These are phyloP conservation scores for Crucibulum laeve DNA, from an alignment of 768 basidiomycete species.

Conservation along the genomic window DNA sequence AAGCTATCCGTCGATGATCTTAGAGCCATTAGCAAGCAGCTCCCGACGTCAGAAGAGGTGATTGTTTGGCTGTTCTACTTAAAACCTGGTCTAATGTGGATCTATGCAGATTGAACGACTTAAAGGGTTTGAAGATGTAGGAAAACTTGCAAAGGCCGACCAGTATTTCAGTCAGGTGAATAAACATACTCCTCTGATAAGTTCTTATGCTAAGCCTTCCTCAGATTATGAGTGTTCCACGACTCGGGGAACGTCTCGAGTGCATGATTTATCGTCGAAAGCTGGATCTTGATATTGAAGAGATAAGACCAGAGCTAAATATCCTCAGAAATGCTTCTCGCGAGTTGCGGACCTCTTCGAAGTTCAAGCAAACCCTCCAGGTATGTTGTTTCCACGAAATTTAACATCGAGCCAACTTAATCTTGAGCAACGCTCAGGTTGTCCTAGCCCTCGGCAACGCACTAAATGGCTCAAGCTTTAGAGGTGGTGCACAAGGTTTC, in stretches of 20 bases:
- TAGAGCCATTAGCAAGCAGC: conserved; percentile 65
- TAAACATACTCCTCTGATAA: neutral
- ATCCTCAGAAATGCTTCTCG: conserved; percentile 65
- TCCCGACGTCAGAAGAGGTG: conserved; percentile 84
- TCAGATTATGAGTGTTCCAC: conserved; percentile 76
- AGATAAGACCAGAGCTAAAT: conserved; percentile 78
- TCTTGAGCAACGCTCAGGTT: conserved; percentile 34
- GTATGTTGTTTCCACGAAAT: conserved; percentile 27
- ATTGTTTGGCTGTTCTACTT: conserved; percentile 4
- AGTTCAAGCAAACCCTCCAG: conserved; percentile 69
- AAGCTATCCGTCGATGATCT: conserved; percentile 71
- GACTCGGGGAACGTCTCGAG: conserved; percentile 67
- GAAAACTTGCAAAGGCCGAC: conserved; percentile 78
- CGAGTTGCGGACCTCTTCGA: conserved; percentile 59
- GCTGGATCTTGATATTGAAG: conserved; percentile 78
- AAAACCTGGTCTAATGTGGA: neutral
- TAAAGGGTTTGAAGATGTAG: conserved; percentile 64
- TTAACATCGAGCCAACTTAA: neutral
- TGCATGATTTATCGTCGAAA: conserved; percentile 84
- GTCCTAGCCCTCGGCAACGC: conserved; percentile 78
- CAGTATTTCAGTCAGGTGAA: conserved; percentile 75
- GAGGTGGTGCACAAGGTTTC: conserved; percentile 83
- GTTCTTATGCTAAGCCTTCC: neutral
- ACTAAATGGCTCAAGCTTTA: conserved; percentile 77
- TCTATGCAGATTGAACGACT: conserved; percentile 52